phyloP scores from a whole-genome alignment of 164 flowering plant species.

The Umbellularia californica region DNA sequence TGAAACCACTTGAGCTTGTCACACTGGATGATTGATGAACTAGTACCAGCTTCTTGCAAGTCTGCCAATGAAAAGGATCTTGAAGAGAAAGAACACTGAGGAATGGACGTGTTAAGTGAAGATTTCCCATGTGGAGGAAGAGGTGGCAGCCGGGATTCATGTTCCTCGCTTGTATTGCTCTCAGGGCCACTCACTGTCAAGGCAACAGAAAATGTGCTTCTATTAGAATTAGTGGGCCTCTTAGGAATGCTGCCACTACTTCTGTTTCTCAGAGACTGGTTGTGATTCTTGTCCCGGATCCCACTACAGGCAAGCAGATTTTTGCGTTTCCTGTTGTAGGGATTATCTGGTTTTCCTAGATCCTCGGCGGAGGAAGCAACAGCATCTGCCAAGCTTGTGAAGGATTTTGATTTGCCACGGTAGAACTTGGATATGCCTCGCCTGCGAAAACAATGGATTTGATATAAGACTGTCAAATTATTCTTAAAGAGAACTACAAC shows the following conservation, averaged over 20 bases:
- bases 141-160: constrained; percentile 35
- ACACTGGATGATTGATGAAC: neutral
- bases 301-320: constrained; percentile 45
- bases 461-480: constrained; percentile 18
- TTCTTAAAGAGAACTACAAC: neutral
- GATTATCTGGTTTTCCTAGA: constrained; percentile 64
- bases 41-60: constrained; percentile 31
- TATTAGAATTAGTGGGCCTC: constrained; percentile 35
- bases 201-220: constrained; percentile 56
- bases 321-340: constrained; percentile 58
- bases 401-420: constrained; percentile 77
- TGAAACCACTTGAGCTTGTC: neutral
- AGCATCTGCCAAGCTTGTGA: constrained; percentile 55
- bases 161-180: constrained; percentile 12
- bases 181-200: constrained; percentile 50
- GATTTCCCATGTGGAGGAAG: constrained; percentile 33
- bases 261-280: constrained; percentile 21
- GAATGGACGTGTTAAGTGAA: constrained; percentile 9
- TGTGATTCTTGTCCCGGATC: constrained; percentile 34
- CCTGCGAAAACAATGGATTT: constrained; percentile 34
- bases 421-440: constrained; percentile 81
- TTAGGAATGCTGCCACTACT: constrained; percentile 48
- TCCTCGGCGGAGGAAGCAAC: constrained; percentile 42
- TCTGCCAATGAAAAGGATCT: constrained; percentile 52
- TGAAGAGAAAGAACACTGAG: constrained; percentile 24